phyloP scores from a whole-genome alignment of 352 stramenopile species.

The Blastocystis sp. region DNA sequence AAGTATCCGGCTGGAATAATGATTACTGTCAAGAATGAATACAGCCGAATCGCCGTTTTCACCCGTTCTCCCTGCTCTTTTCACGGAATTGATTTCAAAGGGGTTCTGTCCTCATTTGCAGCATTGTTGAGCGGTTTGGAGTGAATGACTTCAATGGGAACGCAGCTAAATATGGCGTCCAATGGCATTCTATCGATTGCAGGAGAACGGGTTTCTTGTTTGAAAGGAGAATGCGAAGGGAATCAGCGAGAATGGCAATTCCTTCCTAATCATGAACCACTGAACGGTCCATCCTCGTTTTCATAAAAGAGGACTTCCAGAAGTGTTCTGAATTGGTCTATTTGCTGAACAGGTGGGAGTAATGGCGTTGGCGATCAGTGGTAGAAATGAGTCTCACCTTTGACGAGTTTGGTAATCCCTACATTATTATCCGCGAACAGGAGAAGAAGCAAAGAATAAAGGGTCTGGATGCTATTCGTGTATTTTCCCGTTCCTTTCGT shows the following conservation, averaged over 20 bases:
- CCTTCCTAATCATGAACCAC: background rate
- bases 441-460: constrained; percentile 95
- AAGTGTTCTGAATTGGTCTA: background rate
- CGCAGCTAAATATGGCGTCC: no score
- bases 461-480: constrained; percentile 94
- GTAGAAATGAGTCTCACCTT: constrained; percentile 73
- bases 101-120: no score
- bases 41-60: constrained; percentile 36
- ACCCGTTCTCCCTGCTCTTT: background rate
- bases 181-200: no score
- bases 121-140: no score
- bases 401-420: constrained; percentile 98
- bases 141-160: no score
- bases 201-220: no score
- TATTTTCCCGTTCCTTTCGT: constrained; percentile 68
- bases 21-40: background rate
- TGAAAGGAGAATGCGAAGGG: no score
- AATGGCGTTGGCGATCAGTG: background rate
- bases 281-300: background rate
- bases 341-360: background rate
- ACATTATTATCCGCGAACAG: constrained; percentile 99
- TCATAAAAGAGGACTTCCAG: background rate
- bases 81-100: background rate
- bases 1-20: background rate
- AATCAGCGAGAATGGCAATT: background rate